Evolutionary conservation across 164 flowering plant species (phyloP).

Genomic region (Tinospora cordifolia): DNA sequence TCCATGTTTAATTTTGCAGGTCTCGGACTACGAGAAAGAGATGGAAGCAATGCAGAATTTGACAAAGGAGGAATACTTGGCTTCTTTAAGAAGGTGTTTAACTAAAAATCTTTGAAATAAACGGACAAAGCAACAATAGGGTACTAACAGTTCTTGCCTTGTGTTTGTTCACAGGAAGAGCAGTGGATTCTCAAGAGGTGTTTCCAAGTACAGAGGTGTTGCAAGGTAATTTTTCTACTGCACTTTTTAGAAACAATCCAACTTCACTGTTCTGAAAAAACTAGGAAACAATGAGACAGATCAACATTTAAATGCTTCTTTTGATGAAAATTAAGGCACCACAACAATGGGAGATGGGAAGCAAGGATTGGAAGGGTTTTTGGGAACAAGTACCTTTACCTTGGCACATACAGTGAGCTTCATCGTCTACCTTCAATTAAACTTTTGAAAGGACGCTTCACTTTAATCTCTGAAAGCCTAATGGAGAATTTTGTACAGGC

Average conservation of each 20-base stretch:
- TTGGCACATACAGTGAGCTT: conserved; percentile 51
- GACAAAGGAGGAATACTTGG: conserved; percentile 52
- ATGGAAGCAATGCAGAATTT: conserved; percentile 40
- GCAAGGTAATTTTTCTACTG: conserved; percentile 29
- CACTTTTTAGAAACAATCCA: not conserved
- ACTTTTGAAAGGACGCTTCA: too few relatives aligned
- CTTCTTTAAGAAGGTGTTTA: conserved; percentile 46
- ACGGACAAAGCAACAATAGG: not conserved
- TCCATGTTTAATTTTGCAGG: conserved; percentile 20
- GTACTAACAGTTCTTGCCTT: not conserved
- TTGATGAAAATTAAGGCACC: conserved; percentile 36
- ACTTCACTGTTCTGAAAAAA: not conserved
- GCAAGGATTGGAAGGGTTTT: conserved; percentile 70
- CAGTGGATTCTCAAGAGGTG: conserved; percentile 68
- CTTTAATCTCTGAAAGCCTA: not conserved
- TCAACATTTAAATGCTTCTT: too few relatives aligned
- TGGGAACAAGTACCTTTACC: conserved; percentile 71
- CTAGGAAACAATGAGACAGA: too few relatives aligned
- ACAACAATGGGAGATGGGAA: conserved; percentile 76
- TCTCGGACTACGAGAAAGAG: conserved; percentile 42
- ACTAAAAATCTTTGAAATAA: too few relatives aligned
- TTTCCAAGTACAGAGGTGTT: conserved; percentile 57
- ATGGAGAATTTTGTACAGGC: conserved; percentile 24
- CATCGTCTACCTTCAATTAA: not conserved
- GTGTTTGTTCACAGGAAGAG: conserved; percentile 33